Conservation (phyloP, 116 monocot species). For the Papilionanthe hybrid region DNA sequence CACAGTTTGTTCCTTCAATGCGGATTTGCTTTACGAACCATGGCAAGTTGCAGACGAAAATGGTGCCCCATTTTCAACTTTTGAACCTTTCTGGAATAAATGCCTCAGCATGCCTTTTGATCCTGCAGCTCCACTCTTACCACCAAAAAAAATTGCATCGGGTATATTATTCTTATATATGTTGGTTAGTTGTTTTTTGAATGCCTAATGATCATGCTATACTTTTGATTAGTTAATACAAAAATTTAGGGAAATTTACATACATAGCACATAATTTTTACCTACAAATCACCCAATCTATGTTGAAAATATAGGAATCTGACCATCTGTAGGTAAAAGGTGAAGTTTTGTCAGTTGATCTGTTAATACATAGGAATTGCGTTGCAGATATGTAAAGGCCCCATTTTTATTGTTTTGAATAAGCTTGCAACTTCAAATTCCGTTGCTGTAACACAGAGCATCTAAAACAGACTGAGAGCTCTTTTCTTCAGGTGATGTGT, state of each 20-base stretch:
- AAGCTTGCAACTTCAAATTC: neutral
- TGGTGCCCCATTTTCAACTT: slow-evolving; percentile 64
- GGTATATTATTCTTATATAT: slow-evolving; percentile 22
- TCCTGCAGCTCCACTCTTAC: slow-evolving; percentile 73
- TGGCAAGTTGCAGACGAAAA: slow-evolving; percentile 92
- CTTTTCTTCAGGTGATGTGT: slow-evolving; percentile 50
- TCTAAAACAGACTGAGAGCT: neutral
- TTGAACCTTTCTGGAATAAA: slow-evolving; percentile 83
- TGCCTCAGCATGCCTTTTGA: slow-evolving; percentile 93
- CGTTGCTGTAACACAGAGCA: no score
- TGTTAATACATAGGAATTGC: no score
- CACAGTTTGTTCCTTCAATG: slow-evolving; percentile 81
- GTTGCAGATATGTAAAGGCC: no score
- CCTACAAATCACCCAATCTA: no score
- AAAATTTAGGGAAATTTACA: no score
- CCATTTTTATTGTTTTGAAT: neutral
- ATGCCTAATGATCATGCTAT: no score
- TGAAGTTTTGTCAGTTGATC: no score
- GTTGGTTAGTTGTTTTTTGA: no score
- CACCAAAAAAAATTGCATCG: slow-evolving; percentile 65
- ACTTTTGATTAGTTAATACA: no score
- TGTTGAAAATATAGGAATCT: no score
- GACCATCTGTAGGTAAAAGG: no score
- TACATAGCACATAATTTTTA: no score
- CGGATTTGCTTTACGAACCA: slow-evolving; percentile 92